These are phyloP conservation scores for Melastoma candidum DNA, from an alignment of 441 rosid genomes.

Conservation along the genomic window DNA sequence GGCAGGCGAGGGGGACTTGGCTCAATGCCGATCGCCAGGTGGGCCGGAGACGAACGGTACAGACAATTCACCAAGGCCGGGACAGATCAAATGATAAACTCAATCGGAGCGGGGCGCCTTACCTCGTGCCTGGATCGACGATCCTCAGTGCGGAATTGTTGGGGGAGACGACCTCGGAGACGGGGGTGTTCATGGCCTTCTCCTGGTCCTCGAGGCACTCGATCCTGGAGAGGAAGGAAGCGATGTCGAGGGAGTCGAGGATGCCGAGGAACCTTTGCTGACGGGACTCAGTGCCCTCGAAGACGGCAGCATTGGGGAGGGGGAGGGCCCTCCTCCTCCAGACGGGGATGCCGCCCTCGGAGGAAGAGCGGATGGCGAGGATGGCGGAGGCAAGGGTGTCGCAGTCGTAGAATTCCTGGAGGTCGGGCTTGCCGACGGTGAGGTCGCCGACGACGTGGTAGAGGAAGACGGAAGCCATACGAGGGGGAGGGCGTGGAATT, in stretches of 20 bases:
- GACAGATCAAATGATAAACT: neutral
- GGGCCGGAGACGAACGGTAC: too few relatives aligned
- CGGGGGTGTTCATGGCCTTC: slow-evolving; percentile 66
- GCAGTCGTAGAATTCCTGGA: slow-evolving; percentile 70
- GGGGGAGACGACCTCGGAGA: slow-evolving; percentile 56
- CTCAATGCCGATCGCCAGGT: too few relatives aligned
- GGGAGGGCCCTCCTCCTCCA: slow-evolving; percentile 57
- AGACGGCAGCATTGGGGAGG: slow-evolving; percentile 20
- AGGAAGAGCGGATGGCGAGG: slow-evolving; percentile 69
- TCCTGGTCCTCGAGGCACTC: slow-evolving; percentile 78
- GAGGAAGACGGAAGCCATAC: slow-evolving; percentile 81
- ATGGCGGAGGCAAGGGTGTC: slow-evolving; percentile 82
- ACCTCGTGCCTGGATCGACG: slow-evolving; percentile 97
- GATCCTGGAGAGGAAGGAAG: slow-evolving; percentile 57
- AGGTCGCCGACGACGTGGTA: slow-evolving; percentile 96
- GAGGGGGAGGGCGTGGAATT: neutral
- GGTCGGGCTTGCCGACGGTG: slow-evolving; percentile 95
- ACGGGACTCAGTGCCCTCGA: slow-evolving; percentile 60
- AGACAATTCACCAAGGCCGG: neutral
- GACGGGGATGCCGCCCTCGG: slow-evolving; percentile 85
- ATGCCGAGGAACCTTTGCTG: slow-evolving; percentile 84
- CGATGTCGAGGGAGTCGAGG: slow-evolving; percentile 75
- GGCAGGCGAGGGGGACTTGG: too few relatives aligned
- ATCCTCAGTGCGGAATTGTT: slow-evolving; percentile 51
- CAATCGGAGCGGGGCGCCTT: slow-evolving; percentile 7